phyloP scores from a whole-genome alignment of 2,329 filamentous ascomycete genomes.

The Sclerotinia minor region DNA sequence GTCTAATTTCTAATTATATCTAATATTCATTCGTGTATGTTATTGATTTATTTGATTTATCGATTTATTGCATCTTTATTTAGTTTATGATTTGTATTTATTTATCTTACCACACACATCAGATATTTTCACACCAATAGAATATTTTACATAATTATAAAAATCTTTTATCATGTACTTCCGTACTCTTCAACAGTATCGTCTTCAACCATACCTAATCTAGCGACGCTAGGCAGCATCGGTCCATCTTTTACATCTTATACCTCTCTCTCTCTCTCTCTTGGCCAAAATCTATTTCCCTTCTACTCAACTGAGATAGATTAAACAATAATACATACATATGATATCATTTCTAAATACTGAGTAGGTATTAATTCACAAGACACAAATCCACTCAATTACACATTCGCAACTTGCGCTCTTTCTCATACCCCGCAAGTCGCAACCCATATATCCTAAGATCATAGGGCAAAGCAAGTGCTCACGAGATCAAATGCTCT shows the following conservation, averaged over 20 bases:
- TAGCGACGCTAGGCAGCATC: not conserved
- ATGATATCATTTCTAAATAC: not conserved
- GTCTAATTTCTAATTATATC: slow-evolving; percentile 10
- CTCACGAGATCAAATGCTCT: slow-evolving; percentile 4
- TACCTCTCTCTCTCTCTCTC: not conserved
- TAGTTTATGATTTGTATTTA: not conserved
- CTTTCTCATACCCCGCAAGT: not conserved
- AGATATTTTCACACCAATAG: not conserved
- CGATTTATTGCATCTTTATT: not conserved
- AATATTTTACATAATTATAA: not conserved
- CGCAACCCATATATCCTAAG: not conserved
- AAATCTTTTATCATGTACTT: too few relatives aligned
- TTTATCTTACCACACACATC: not conserved
- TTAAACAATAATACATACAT: not conserved
- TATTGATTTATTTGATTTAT: not conserved
- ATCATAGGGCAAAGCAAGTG: slow-evolving; percentile 9
- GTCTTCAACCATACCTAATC: not conserved
- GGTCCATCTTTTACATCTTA: not conserved
- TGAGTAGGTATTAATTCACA: not conserved
- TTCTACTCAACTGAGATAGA: not conserved
- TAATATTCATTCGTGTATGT: not conserved
- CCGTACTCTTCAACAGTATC: too few relatives aligned
- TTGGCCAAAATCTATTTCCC: not conserved
- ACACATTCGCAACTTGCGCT: too few relatives aligned
- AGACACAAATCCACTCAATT: not conserved